Evolutionary conservation across 306 rosid species (phyloP).

Genomic region (Betula pendula): DNA sequence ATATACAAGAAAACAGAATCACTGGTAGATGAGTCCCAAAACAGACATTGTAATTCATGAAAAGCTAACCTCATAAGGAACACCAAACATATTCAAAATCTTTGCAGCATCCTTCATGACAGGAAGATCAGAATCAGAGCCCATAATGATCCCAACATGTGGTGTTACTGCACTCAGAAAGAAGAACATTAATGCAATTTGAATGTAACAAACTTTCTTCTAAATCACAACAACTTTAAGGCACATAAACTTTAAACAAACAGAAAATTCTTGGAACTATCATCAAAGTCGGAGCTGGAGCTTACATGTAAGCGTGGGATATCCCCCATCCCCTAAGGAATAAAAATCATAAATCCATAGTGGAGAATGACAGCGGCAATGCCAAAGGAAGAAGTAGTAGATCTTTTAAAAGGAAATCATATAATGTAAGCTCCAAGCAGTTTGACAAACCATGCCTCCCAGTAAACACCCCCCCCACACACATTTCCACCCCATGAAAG

Average conservation of each 20-base stretch:
- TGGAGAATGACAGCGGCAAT: not conserved
- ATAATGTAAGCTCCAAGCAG: not conserved
- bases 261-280: not conserved
- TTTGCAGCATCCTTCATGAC: constrained; percentile 90
- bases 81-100: constrained; percentile 64
- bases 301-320: not conserved
- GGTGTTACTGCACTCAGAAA: constrained; percentile 51
- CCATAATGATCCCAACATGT: constrained; percentile 88
- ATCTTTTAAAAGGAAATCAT: not conserved
- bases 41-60: not conserved
- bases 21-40: not conserved
- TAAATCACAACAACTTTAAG: not conserved
- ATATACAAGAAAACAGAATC: not conserved
- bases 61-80: constrained; percentile 67
- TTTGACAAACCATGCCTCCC: not conserved
- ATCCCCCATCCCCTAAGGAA: not conserved
- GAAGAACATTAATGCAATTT: constrained; percentile 13
- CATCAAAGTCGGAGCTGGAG: not conserved
- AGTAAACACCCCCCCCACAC: too few relatives aligned
- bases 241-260: not conserved
- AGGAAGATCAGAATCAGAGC: constrained; percentile 94
- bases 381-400: not conserved
- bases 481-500: not conserved
- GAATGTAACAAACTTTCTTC: constrained; percentile 8
- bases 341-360: not conserved